Percentiles rank a stretch among this genome's conserved stretches.
Evolutionary conservation across 331 rosid genomes (phyloP).

Genomic region (Pyracantha coccinea): DNA sequence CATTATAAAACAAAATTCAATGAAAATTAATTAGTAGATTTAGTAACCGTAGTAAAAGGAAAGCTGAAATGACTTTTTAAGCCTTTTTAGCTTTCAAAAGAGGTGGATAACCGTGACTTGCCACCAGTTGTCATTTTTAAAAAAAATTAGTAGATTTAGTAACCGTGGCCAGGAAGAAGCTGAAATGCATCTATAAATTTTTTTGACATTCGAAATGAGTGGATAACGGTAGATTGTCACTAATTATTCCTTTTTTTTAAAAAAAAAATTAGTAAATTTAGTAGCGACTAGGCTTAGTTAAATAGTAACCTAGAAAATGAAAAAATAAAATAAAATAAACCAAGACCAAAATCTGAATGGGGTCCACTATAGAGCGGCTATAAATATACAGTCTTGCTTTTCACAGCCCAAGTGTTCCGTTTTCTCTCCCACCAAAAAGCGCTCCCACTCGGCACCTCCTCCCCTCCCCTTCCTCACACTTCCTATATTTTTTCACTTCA

Average conservation of each 20-base stretch:
- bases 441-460: not conserved
- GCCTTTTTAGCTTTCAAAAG: too few relatives aligned
- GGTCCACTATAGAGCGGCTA: slow-evolving; percentile 31
- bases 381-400: slow-evolving; percentile 22
- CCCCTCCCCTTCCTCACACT: not conserved
- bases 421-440: not conserved
- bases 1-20: not conserved
- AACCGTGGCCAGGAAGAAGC: too few relatives aligned
- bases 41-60: too few relatives aligned
- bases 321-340: not conserved
- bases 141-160: not conserved
- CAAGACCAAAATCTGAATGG: slow-evolving; percentile 29
- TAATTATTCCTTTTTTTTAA: accelerated
- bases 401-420: not conserved
- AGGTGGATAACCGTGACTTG: too few relatives aligned
- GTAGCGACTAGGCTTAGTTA: not conserved
- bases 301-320: too few relatives aligned
- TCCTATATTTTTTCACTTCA: not conserved
- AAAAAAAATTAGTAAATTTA: not conserved
- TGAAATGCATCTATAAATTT: too few relatives aligned
- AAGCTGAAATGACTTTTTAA: too few relatives aligned
- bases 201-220: accelerated
- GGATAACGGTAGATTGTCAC: accelerated
- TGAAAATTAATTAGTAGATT: slow-evolving; percentile 12
- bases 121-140: too few relatives aligned